Conservation (phyloP, 768 basidiomycete species). For the Lentinula boryana region DNA sequence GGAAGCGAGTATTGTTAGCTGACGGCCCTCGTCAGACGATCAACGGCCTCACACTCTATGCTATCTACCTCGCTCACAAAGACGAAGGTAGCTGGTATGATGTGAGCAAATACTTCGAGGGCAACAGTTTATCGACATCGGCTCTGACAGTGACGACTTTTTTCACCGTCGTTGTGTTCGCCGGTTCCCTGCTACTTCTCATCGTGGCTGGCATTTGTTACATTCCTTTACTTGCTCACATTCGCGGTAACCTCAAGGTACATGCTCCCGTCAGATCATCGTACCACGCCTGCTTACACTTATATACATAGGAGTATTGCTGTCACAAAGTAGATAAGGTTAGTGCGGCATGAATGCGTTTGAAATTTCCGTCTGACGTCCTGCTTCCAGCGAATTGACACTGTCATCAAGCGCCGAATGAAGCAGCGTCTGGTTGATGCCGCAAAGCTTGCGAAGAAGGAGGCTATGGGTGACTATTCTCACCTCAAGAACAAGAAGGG, state of each 20-base stretch:
- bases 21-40: slow-evolving; percentile 97
- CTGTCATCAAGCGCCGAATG: slow-evolving; percentile 87
- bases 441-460: slow-evolving; percentile 78
- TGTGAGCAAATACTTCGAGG: slow-evolving; percentile 71
- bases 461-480: slow-evolving; percentile 86
- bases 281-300: not conserved
- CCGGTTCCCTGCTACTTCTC: slow-evolving; percentile 75
- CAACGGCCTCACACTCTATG: slow-evolving; percentile 95
- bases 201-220: slow-evolving; percentile 84
- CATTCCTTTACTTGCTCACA: slow-evolving; percentile 90
- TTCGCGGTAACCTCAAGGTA: slow-evolving; percentile 95
- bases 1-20: slow-evolving; percentile 65
- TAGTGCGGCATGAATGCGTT: slow-evolving; percentile 6
- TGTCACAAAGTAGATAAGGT: slow-evolving; percentile 99
- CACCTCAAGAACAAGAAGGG: slow-evolving; percentile 94
- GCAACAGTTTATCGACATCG: slow-evolving; percentile 72
- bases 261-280: slow-evolving; percentile 6
- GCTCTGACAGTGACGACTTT: slow-evolving; percentile 83
- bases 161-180: slow-evolving; percentile 86
- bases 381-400: slow-evolving; percentile 71
- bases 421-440: slow-evolving; percentile 81
- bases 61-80: slow-evolving; percentile 66
- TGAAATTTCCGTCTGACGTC: not conserved
- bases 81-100: slow-evolving; percentile 56
- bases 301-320: slow-evolving; percentile 75